Conservation (phyloP, 257 asterid species). For the Pogostemon cablin region DNA sequence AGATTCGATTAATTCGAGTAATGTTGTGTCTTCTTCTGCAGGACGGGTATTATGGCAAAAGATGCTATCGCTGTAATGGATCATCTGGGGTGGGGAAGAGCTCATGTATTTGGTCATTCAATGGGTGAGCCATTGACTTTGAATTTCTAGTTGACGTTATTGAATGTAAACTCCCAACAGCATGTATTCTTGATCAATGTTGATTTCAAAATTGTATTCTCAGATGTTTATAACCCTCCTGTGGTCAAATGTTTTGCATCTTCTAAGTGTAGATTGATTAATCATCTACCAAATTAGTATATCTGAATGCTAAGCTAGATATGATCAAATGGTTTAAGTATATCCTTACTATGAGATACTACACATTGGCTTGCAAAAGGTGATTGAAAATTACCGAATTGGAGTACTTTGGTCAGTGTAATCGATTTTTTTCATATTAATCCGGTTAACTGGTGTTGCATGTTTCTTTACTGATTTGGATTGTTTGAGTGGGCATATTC, state of each 20-base stretch:
- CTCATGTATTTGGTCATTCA: slow-evolving; percentile 95
- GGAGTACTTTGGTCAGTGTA: neutral
- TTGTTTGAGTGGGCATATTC: neutral
- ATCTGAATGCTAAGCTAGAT: slow-evolving; percentile 10
- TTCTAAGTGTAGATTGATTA: neutral
- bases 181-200: neutral
- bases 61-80: slow-evolving; percentile 95
- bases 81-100: slow-evolving; percentile 92
- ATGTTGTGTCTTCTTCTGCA: slow-evolving; percentile 35
- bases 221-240: slow-evolving; percentile 7
- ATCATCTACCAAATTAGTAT: neutral
- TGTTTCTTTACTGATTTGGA: neutral
- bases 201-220: neutral
- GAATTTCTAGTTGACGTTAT: slow-evolving; percentile 34
- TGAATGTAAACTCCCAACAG: slow-evolving; percentile 28
- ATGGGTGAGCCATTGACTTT: slow-evolving; percentile 74
- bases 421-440: neutral
- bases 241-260: slow-evolving; percentile 8
- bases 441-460: neutral
- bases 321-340: slow-evolving; percentile 9
- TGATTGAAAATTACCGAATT: neutral
- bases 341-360: neutral
- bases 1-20: slow-evolving; percentile 5
- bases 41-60: slow-evolving; percentile 86
- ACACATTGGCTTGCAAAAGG: slow-evolving; percentile 8